phyloP scores from a whole-genome alignment of 208 protist species.

The Leishmania gerbilli region DNA sequence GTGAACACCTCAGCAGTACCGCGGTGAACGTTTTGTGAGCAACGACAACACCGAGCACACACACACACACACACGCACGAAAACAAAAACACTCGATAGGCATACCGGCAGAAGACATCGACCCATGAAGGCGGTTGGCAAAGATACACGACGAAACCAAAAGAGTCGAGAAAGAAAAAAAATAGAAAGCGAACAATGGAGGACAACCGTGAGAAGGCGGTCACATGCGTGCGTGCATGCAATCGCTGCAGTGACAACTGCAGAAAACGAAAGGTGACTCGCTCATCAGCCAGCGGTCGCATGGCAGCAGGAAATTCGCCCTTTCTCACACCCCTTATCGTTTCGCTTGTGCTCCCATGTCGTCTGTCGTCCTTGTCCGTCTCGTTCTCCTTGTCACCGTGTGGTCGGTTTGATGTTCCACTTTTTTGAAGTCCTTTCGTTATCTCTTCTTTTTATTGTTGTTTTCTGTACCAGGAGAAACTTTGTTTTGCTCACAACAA shows the following conservation, averaged over 20 bases:
- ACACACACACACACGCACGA: no score
- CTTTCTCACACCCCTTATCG: neutral
- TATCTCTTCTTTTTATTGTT: neutral
- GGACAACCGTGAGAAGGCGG: neutral
- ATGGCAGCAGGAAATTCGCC: neutral
- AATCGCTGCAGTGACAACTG: neutral
- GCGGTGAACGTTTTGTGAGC: neutral
- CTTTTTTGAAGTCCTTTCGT: neutral
- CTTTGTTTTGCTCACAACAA: neutral
- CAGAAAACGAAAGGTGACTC: neutral
- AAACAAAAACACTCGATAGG: neutral
- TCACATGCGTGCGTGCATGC: neutral
- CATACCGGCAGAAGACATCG: neutral
- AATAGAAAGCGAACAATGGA: neutral
- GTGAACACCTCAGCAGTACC: neutral
- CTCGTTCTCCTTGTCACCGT: neutral
- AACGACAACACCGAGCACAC: neutral
- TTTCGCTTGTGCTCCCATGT: neutral
- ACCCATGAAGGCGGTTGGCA: no score
- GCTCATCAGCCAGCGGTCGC: neutral
- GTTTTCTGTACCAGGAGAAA: neutral
- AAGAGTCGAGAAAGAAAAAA: neutral
- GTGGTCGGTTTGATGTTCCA: neutral
- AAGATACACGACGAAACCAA: neutral
- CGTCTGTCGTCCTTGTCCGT: neutral